Conservation (phyloP, 2,329 filamentous ascomycete genomes). For the Fusarium armeniacum region DNA sequence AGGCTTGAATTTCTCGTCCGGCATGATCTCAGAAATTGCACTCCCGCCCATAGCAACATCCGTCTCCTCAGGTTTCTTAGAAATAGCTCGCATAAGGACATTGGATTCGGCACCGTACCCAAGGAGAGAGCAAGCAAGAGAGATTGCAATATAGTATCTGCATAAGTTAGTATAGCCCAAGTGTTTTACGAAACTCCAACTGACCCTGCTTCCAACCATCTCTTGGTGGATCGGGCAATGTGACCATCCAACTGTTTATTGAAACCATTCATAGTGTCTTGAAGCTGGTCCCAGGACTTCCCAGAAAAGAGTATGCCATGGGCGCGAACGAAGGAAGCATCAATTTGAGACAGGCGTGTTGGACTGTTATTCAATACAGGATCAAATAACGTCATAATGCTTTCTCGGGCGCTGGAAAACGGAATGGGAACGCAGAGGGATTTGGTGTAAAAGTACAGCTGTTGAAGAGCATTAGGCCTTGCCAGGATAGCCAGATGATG, state of each 20-base stretch:
- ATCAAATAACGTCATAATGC: slow-evolving; percentile 77
- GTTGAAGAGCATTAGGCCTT: slow-evolving; percentile 75
- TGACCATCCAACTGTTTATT: slow-evolving; percentile 67
- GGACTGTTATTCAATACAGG: slow-evolving; percentile 62
- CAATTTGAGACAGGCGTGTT: slow-evolving; percentile 58
- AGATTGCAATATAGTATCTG: slow-evolving; percentile 55
- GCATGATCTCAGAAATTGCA: slow-evolving; percentile 44
- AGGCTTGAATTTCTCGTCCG: slow-evolving; percentile 51
- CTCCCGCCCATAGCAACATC: slow-evolving; percentile 46
- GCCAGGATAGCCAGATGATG: slow-evolving; percentile 89
- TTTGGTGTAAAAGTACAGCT: slow-evolving; percentile 80
- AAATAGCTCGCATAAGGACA: slow-evolving; percentile 59
- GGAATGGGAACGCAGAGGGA: slow-evolving; percentile 76
- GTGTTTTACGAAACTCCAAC: background rate
- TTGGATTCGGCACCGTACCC: slow-evolving; percentile 60
- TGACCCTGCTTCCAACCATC: slow-evolving; percentile 66
- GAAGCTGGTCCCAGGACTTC: slow-evolving; percentile 62
- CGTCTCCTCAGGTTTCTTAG: slow-evolving; percentile 49
- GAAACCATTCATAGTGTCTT: slow-evolving; percentile 63
- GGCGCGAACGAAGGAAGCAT: slow-evolving; percentile 72
- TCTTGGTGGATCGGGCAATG: slow-evolving; percentile 65
- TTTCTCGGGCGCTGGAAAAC: slow-evolving; percentile 77
- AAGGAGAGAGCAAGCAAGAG: slow-evolving; percentile 52
- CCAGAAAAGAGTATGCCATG: slow-evolving; percentile 75
- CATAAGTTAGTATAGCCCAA: slow-evolving; percentile 5